Evolutionary conservation across 192 early-diverging fungal genomes (phyloP), one percentile per base, ranked within the genome.

Genomic region (Rhizophagus sp.): DNA sequence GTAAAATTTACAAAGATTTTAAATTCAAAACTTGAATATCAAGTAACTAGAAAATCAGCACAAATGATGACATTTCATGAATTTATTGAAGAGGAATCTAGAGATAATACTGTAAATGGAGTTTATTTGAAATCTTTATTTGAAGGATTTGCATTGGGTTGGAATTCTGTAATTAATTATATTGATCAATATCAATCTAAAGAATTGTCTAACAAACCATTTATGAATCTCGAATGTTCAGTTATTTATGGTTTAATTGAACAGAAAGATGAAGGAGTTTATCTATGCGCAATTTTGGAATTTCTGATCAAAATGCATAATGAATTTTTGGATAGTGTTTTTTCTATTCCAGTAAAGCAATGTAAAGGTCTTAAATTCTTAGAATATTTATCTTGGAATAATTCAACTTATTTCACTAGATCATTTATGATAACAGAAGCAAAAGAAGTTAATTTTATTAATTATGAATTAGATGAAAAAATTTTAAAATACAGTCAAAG

Each of bases 1-100:
- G 33, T 79, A 3, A 75, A 47, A 63, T 81, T 81, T 64, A n/a
- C 44, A 30, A n/a, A 81, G 44, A 67, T 75, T 19, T 63, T 81
- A 36, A 34, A 62, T 7, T 24, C 19, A 4, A 19, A 57, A 6
- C 73, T 81, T 30, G 61, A 22, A 6, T 64, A 65, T 74, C 73
- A 62, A 2, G 12, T 67, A 36, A 50, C 6, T 13, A 47, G 80
- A 27, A 33, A 75, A 61, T 1, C 63, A n/a, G 80, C 80, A 8
- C 50, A 52, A 19, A 19, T 17, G 4, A 52, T 52, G 50, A 52
- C 50, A 52, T 52, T 52, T 19, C 0, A 52, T 52, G 50, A 52
- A 52, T 52, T 52, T 52, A 17, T 52, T 17, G 50, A 52, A 52
- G 15, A 19, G 4, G 50, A 17, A 52, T 52, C 17, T 19, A 4